Conservation (phyloP, 2,329 filamentous ascomycete species). For the Penicillium brasilianum region DNA sequence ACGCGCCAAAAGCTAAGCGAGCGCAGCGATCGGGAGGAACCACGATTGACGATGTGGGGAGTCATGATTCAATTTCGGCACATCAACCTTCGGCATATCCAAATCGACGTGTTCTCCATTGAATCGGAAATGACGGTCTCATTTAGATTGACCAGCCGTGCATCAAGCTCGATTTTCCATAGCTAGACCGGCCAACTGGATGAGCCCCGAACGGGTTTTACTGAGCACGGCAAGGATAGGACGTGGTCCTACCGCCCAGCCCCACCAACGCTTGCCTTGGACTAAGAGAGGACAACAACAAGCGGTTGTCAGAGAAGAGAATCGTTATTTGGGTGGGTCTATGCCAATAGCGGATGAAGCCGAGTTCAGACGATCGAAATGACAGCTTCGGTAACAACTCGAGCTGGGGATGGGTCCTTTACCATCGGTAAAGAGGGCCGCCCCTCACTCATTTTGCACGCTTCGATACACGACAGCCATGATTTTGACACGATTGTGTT, state of each 20-base stretch:
- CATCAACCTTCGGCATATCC: background rate
- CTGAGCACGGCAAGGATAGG: background rate
- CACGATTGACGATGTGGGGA: background rate
- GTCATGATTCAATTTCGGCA: background rate
- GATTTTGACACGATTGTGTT: background rate
- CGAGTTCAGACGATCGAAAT: background rate
- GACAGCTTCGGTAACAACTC: background rate
- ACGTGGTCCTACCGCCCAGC: background rate
- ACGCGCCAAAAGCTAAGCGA: conserved; percentile 2
- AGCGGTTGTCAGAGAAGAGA: too few relatives aligned
- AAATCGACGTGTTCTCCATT: background rate
- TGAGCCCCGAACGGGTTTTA: background rate
- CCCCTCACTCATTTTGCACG: background rate
- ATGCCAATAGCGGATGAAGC: too few relatives aligned
- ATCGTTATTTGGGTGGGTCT: too few relatives aligned
- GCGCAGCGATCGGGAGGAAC: background rate
- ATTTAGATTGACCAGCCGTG: background rate
- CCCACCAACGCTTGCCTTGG: background rate
- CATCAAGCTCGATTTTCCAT: background rate
- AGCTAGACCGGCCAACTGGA: background rate
- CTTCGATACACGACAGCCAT: background rate
- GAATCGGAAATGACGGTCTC: background rate
- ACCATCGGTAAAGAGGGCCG: background rate
- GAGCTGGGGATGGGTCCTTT: background rate
- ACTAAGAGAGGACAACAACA: too few relatives aligned